Conservation (phyloP, 2,329 filamentous ascomycete species). For the Sporothrix pallida region DNA sequence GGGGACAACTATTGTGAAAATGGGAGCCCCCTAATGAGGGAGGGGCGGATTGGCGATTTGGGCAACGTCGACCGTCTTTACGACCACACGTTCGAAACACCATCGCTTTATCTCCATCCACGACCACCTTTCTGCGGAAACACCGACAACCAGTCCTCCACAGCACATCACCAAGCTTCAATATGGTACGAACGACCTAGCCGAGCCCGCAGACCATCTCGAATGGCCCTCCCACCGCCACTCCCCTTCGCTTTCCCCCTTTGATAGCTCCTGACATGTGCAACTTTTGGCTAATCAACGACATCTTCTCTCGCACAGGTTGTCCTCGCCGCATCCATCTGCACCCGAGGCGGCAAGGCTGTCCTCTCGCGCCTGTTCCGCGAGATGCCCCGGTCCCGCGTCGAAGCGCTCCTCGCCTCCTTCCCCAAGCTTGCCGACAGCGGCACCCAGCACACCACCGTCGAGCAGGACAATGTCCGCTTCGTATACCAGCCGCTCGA, state of each 20-base stretch:
- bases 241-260: neutral
- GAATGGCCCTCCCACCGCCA: constrained; percentile 17
- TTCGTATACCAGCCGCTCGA: constrained; percentile 99
- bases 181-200: constrained; percentile 29
- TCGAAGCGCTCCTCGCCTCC: constrained; percentile 94
- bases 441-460: constrained; percentile 95
- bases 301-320: constrained; percentile 63
- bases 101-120: neutral
- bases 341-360: constrained; percentile 96
- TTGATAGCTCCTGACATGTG: constrained; percentile 28
- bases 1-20: constrained; percentile 40
- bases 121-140: constrained; percentile 11
- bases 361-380: constrained; percentile 97
- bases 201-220: neutral
- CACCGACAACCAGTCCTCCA: neutral
- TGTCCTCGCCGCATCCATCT: constrained; percentile 98
- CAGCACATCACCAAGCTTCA: constrained; percentile 24
- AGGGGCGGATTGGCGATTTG: constrained; percentile 36
- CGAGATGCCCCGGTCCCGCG: constrained; percentile 94
- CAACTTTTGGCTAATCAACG: constrained; percentile 25
- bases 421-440: constrained; percentile 98
- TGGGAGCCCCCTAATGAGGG: constrained; percentile 35
- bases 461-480: constrained; percentile 98
- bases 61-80: constrained; percentile 30
- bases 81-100: constrained; percentile 20